These are phyloP conservation scores for Paramecium biaurelia DNA, from an alignment of 73 alveolate genomes.

Conservation along the genomic window DNA sequence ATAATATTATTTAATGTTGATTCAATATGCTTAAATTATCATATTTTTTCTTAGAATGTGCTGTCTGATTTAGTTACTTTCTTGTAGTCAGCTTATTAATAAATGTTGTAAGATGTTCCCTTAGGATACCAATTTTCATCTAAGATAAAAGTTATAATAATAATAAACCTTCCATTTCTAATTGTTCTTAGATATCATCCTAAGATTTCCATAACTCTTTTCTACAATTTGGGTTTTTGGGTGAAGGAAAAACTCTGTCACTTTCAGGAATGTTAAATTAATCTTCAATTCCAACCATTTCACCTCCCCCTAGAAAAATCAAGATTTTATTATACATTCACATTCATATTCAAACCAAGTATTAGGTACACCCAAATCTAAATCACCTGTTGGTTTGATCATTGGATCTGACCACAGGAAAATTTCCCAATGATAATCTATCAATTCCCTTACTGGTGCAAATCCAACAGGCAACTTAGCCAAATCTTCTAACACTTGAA, in stretches of 20 bases:
- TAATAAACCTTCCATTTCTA: slow-evolving; percentile 73
- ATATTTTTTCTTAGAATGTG: slow-evolving; percentile 55
- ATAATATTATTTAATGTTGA: background rate
- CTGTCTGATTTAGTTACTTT: background rate
- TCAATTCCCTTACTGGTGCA: slow-evolving; percentile 86
- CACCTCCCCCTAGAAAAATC: slow-evolving; percentile 62
- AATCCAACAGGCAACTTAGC: slow-evolving; percentile 71
- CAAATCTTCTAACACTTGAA: slow-evolving; percentile 80
- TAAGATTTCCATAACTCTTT: slow-evolving; percentile 85
- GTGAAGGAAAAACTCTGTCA: slow-evolving; percentile 85
- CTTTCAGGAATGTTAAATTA: slow-evolving; percentile 85
- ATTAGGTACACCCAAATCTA: slow-evolving; percentile 90
- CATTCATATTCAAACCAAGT: slow-evolving; percentile 93
- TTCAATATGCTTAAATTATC: slow-evolving; percentile 22
- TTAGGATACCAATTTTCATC: slow-evolving; percentile 65
- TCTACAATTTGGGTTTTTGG: slow-evolving; percentile 80
- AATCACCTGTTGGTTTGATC: slow-evolving; percentile 80
- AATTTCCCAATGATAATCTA: slow-evolving; percentile 93
- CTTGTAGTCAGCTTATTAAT: slow-evolving; percentile 10
- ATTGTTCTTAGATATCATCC: slow-evolving; percentile 74
- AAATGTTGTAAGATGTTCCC: slow-evolving; percentile 43
- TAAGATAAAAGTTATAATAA: background rate
- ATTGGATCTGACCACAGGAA: slow-evolving; percentile 88
- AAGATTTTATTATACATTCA: slow-evolving; percentile 64
- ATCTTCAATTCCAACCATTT: slow-evolving; percentile 71